Evolutionary conservation across 1,284 basidiomycete species (phyloP), one percentile per base, ranked within the genome.

Genomic region (Rhodotorula mucilaginosa): DNA sequence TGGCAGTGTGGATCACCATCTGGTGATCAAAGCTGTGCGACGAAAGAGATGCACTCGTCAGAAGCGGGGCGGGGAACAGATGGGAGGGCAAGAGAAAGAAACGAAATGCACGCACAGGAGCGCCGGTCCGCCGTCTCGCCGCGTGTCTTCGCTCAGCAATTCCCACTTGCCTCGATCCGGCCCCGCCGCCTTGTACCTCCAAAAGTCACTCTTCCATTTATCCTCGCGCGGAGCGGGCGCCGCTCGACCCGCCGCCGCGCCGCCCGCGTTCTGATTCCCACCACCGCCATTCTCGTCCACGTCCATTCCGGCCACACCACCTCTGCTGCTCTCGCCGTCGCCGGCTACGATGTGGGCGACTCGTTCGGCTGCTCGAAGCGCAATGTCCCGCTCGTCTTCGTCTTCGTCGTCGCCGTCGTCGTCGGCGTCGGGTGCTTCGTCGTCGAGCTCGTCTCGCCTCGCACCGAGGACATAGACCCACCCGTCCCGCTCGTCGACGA

Each of bases 381-480:
- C n/a, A 18, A 29, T 8, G 26, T 21, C 26, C 54, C 16, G n/a
- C n/a, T n/a, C 54, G 15, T 19, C 15, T 5, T 48, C 44, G 4
- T 18, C 16, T 3, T 19, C 34, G 1, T 47, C 51, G 12, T 29
- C 54, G 0, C 31, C 49, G 19, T 23, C 59, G 23, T 70, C 68
- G 13, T 29, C 49, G 13, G 15, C 54, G 23, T 70, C 68, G 13
- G 18, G 29, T 39, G 57, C 65, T 8, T 56, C 61, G 16, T 63
- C 54, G 4, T 57, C 67, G 19, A 51, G 48, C 7, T 69, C 69
- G 44, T 67, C 70, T 44, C 52, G 56, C 47, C 70, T 63, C 47
- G 59, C 67, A 3, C 81, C 81, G 26, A 82, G 75, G 15, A 82
- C 66, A 68, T 82, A 82, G 62, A 82, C 79, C 75, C 79, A 80